A percentile compares a stretch with the other conserved stretches of the same genome.
Evolutionary conservation across 805 yeast species (phyloP).

Genomic region (Saccharomycopsis sp.): DNA sequence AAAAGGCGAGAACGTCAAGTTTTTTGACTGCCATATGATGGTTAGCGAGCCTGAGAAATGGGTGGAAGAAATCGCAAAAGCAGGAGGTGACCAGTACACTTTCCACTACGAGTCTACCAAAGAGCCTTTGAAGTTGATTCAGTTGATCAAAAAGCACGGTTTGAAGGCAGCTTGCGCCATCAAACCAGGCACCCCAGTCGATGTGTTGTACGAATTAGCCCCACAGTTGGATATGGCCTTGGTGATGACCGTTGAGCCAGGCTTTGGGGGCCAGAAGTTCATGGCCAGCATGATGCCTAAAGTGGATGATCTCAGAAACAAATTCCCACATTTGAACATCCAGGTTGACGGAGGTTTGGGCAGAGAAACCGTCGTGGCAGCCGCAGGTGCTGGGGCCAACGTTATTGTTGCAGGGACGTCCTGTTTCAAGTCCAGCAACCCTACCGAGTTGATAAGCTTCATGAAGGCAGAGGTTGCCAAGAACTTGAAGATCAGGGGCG

Average conservation of each 20-base stretch:
- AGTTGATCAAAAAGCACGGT: conserved; percentile 69
- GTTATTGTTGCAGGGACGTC: conserved; percentile 97
- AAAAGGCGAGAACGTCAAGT: conserved; percentile 24
- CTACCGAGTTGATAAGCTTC: conserved; percentile 63
- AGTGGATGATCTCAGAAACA: conserved; percentile 66
- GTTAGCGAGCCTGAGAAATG: conserved; percentile 86
- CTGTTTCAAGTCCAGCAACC: conserved; percentile 79
- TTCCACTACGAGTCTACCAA: conserved; percentile 92
- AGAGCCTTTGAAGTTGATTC: conserved; percentile 66
- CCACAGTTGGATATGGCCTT: conserved; percentile 87
- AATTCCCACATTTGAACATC: conserved; percentile 74
- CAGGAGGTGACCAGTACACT: conserved; percentile 94
- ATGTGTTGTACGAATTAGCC: conserved; percentile 68
- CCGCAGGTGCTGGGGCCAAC: conserved; percentile 97
- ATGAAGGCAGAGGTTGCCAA: conserved; percentile 57
- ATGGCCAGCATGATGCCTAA: conserved; percentile 96
- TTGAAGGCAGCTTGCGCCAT: conserved; percentile 92
- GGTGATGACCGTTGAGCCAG: conserved; percentile 98
- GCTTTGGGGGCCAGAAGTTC: conserved; percentile 97
- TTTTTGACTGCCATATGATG: conserved; percentile 98
- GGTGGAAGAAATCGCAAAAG: conserved; percentile 87
- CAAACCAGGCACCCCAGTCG: conserved; percentile 89
- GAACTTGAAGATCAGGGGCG: conserved; percentile 41
- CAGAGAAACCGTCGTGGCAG: conserved; percentile 72
- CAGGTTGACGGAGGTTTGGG: conserved; percentile 98